These are phyloP conservation scores for Hydnomerulius pinastri DNA, from an alignment of 768 basidiomycete genomes.

Conservation along the genomic window DNA sequence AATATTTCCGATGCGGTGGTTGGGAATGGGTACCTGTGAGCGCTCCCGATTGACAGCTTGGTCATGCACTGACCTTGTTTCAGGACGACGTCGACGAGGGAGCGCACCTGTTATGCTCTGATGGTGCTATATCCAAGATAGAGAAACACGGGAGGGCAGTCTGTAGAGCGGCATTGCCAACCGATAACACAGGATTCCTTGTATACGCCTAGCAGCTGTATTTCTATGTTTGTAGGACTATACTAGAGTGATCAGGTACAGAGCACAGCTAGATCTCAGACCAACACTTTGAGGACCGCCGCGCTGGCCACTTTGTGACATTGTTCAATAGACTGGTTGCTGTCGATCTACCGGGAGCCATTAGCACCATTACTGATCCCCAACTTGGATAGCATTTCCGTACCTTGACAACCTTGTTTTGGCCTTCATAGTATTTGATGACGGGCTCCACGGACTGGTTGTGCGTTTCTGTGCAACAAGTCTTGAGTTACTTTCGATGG, in stretches of 20 bases:
- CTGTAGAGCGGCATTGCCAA: constrained; percentile 44
- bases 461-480: constrained; percentile 64
- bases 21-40: constrained; percentile 90
- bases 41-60: not conserved
- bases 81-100: constrained; percentile 60
- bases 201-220: constrained; percentile 45
- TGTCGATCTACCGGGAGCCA: constrained; percentile 55
- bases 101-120: constrained; percentile 77
- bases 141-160: constrained; percentile 58
- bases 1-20: constrained; percentile 74
- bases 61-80: constrained; percentile 4
- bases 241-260: constrained; percentile 10
- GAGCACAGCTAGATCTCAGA: constrained; percentile 9
- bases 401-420: constrained; percentile 80
- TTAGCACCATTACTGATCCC: not conserved
- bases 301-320: constrained; percentile 64
- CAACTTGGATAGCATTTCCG: constrained; percentile 16
- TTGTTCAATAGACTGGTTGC: constrained; percentile 64
- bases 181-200: constrained; percentile 40
- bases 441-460: constrained; percentile 90
- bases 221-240: not conserved
- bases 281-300: constrained; percentile 54
- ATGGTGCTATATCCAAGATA: constrained; percentile 72
- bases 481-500: not conserved
- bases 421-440: constrained; percentile 72